phyloP scores from a whole-genome alignment of 2,329 filamentous ascomycete genomes.

The Aspergillus fijiensis region DNA sequence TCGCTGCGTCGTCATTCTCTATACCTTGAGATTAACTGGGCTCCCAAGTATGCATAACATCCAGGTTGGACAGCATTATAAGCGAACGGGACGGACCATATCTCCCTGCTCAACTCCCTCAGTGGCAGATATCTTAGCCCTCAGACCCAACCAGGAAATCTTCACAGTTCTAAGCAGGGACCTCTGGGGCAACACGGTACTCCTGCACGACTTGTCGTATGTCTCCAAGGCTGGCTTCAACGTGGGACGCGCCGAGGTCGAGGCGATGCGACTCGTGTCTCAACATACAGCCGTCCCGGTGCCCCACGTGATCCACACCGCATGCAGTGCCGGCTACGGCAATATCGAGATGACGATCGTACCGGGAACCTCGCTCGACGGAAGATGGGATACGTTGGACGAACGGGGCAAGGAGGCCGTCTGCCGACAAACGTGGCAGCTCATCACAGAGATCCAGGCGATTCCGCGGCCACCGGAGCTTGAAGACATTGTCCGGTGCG shows the following conservation, averaged over 20 bases:
- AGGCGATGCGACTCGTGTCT: conserved; percentile 24
- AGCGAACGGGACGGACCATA: not conserved
- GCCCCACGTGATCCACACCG: conserved; percentile 17
- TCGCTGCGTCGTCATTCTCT: too few species aligned
- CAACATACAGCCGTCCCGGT: conserved; percentile 21
- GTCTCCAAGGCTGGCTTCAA: conserved; percentile 19
- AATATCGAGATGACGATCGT: conserved; percentile 17
- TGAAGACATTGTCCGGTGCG: conserved; percentile 22
- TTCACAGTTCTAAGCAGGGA: not conserved
- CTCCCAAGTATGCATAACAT: not conserved
- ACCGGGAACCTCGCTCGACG: conserved; percentile 16
- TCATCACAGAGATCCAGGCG: conserved; percentile 20
- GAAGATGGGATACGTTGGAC: conserved; percentile 20
- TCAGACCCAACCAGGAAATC: not conserved
- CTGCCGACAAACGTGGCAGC: conserved; percentile 22
- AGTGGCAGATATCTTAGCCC: not conserved
- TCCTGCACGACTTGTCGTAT: conserved; percentile 14
- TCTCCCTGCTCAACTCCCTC: not conserved
- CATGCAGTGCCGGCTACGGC: not conserved
- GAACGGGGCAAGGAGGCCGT: conserved; percentile 22
- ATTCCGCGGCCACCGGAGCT: conserved; percentile 19
- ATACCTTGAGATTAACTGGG: not conserved
- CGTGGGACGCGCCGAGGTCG: conserved; percentile 19
- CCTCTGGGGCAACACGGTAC: not conserved
- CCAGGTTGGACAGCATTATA: not conserved